Conservation (phyloP, 2,329 filamentous ascomycete species). For the Cordyceps tenuipes region DNA sequence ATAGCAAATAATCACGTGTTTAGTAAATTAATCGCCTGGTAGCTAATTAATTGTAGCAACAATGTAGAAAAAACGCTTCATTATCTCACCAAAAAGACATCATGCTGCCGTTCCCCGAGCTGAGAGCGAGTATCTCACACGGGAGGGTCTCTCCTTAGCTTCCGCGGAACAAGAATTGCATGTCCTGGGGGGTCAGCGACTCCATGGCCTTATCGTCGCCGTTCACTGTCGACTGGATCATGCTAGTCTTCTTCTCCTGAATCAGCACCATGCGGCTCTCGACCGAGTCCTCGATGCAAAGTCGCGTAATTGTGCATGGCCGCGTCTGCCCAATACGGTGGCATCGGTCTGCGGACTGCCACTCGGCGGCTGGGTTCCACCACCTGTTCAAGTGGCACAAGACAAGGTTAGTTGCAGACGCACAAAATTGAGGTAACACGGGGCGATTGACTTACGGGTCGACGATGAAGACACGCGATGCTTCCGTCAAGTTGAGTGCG, state of each 20-base stretch:
- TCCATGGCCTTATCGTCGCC: constrained; percentile 87
- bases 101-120: too few species aligned
- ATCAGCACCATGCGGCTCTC: constrained; percentile 92
- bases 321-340: constrained; percentile 94
- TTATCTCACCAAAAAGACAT: too few species aligned
- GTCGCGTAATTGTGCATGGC: constrained; percentile 85
- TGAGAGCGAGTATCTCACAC: background rate
- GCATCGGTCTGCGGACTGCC: constrained; percentile 90
- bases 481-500: constrained; percentile 89
- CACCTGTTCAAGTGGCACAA: constrained; percentile 49
- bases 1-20: background rate
- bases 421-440: background rate
- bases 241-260: constrained; percentile 97
- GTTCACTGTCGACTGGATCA: constrained; percentile 97
- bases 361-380: constrained; percentile 99
- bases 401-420: constrained; percentile 18
- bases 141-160: background rate
- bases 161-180: constrained; percentile 89
- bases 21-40: background rate
- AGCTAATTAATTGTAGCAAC: background rate
- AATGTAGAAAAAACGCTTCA: background rate
- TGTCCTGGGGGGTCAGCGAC: constrained; percentile 79
- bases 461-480: constrained; percentile 88
- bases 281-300: constrained; percentile 95
- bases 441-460: constrained; percentile 63